Evolutionary conservation across 805 yeast species (phyloP).

Genomic region (Lachancea dasiensis): DNA sequence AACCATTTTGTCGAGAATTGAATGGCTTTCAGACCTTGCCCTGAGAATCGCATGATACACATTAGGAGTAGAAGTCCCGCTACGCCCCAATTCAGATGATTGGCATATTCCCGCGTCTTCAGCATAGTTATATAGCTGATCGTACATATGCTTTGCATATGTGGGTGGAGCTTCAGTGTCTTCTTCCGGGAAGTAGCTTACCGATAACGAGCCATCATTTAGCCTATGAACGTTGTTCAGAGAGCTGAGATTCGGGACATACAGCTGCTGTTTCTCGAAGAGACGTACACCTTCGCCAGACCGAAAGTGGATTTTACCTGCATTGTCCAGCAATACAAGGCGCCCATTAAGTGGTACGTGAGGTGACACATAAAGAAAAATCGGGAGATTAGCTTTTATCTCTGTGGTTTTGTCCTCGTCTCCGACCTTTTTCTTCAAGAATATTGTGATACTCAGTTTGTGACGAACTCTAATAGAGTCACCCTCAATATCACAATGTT

Average conservation of each 20-base stretch:
- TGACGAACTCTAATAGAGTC: conserved; percentile 70
- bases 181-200: conserved; percentile 31
- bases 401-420: conserved; percentile 68
- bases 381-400: conserved; percentile 79
- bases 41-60: neutral
- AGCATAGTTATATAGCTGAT: conserved; percentile 49
- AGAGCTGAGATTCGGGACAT: conserved; percentile 4
- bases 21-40: conserved; percentile 3
- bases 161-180: conserved; percentile 66
- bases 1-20: neutral
- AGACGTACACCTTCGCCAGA: conserved; percentile 33
- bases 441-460: conserved; percentile 67
- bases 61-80: conserved; percentile 2
- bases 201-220: conserved; percentile 20
- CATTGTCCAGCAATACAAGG: conserved; percentile 34
- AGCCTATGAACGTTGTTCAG: conserved; percentile 7
- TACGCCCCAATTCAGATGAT: conserved; percentile 1
- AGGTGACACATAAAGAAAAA: conserved; percentile 66
- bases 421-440: conserved; percentile 36
- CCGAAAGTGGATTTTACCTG: conserved; percentile 39
- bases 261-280: conserved; percentile 14
- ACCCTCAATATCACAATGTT: conserved; percentile 68
- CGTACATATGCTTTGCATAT: conserved; percentile 67
- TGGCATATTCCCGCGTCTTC: neutral
- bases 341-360: conserved; percentile 54